phyloP scores from a whole-genome alignment of 352 stramenopile species.

The Globisporangium echinulatum region DNA sequence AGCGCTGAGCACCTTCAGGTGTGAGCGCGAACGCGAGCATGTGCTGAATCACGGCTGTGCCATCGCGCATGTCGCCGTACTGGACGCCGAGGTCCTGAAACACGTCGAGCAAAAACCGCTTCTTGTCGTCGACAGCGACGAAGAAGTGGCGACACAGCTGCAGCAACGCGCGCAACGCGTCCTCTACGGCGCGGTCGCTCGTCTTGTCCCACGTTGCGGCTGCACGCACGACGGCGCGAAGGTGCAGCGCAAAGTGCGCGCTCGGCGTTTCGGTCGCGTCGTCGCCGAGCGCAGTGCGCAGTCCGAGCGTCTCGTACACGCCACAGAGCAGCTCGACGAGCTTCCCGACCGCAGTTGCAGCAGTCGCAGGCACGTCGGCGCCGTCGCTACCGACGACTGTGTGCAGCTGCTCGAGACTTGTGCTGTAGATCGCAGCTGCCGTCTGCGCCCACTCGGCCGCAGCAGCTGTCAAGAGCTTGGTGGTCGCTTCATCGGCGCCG shows the following conservation, averaged over 20 bases:
- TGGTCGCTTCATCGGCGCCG: slow-evolving; percentile 13
- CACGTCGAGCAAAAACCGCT: slow-evolving; percentile 56
- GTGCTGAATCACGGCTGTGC: slow-evolving; percentile 47
- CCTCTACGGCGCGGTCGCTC: slow-evolving; percentile 8
- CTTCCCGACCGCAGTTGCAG: slow-evolving; percentile 12
- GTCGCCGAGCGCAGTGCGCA: not conserved
- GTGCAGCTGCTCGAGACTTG: slow-evolving; percentile 29
- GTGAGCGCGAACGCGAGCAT: slow-evolving; percentile 53
- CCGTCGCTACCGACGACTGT: slow-evolving; percentile 5
- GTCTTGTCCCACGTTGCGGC: slow-evolving; percentile 23
- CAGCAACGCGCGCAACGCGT: slow-evolving; percentile 23
- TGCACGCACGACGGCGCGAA: slow-evolving; percentile 32
- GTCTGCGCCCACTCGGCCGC: slow-evolving; percentile 28
- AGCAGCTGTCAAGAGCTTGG: slow-evolving; percentile 5
- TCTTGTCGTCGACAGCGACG: slow-evolving; percentile 44
- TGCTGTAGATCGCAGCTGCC: slow-evolving; percentile 24
- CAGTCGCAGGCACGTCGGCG: not conserved
- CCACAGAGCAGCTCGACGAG: slow-evolving; percentile 40
- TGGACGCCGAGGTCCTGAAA: slow-evolving; percentile 66
- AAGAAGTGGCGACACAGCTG: slow-evolving; percentile 48
- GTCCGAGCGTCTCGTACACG: slow-evolving; percentile 23
- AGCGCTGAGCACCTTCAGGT: slow-evolving; percentile 26
- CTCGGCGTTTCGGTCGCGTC: slow-evolving; percentile 15
- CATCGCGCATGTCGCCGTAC: slow-evolving; percentile 56
- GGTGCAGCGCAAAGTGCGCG: slow-evolving; percentile 38